A percentile compares a stretch with the other conserved stretches of the same genome.
These are phyloP conservation scores for Cryptococcus sp. DNA, from an alignment of 1,284 basidiomycete species.

Conservation along the genomic window DNA sequence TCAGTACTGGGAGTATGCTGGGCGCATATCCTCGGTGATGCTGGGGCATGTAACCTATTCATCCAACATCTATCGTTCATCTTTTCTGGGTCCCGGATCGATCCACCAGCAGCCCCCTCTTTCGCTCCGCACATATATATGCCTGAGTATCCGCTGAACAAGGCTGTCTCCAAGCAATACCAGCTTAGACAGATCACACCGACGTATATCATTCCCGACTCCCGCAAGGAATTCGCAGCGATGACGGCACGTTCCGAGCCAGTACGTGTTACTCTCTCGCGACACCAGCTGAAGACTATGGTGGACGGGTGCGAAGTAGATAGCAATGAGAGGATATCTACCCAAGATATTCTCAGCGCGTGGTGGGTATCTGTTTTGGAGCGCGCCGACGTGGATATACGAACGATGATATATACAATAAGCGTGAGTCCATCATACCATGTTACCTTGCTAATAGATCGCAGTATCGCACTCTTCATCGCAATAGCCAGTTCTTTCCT, in stretches of 20 bases:
- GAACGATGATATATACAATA: slow-evolving; percentile 22
- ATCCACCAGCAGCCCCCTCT: neutral
- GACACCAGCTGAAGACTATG: neutral
- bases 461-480: slow-evolving; percentile 29
- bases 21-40: slow-evolving; percentile 31
- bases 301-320: neutral
- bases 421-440: slow-evolving; percentile 21
- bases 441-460: neutral
- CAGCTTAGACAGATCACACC: neutral
- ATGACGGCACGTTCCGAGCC: neutral
- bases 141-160: neutral
- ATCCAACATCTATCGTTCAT: slow-evolving; percentile 23
- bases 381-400: slow-evolving; percentile 17
- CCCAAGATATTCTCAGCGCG: slow-evolving; percentile 25
- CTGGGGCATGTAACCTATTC: slow-evolving; percentile 21
- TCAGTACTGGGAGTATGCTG: slow-evolving; percentile 26
- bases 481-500: slow-evolving; percentile 20
- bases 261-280: neutral
- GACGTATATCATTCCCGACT: neutral
- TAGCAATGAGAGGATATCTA: slow-evolving; percentile 5
- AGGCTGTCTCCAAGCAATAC: neutral
- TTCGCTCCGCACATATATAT: neutral
- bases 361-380: slow-evolving; percentile 28
- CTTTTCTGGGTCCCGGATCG: slow-evolving; percentile 7
- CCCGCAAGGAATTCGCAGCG: neutral